These are phyloP conservation scores for Aspergillus sp. DNA, from an alignment of 2,329 filamentous ascomycete species.

Conservation along the genomic window DNA sequence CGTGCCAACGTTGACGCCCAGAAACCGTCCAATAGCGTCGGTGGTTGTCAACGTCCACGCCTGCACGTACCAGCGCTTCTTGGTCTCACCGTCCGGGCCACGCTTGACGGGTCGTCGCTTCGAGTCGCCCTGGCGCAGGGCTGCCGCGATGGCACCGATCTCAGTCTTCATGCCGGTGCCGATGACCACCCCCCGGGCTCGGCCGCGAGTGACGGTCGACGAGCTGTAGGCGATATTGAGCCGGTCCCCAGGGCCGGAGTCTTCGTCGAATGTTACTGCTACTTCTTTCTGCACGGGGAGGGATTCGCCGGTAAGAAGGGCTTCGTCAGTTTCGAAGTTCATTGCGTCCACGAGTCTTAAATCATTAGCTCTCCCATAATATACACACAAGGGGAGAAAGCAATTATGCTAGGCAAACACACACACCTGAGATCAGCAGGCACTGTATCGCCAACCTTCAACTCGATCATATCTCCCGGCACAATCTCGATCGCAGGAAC, in stretches of 20 bases:
- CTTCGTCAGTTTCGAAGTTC: conserved; percentile 68
- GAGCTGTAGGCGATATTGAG: conserved; percentile 56
- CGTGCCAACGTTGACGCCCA: conserved; percentile 61
- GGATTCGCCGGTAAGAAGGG: conserved; percentile 55
- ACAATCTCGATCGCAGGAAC: conserved; percentile 53
- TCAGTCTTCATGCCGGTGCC: conserved; percentile 56
- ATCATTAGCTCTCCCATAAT: conserved; percentile 22
- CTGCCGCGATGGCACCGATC: conserved; percentile 56
- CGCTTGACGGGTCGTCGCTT: conserved; percentile 46
- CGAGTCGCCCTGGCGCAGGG: conserved; percentile 54
- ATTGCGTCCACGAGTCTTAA: conserved; percentile 48
- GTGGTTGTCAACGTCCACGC: conserved; percentile 46
- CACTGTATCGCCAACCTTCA: conserved; percentile 53
- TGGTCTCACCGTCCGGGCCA: conserved; percentile 41
- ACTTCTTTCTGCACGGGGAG: conserved; percentile 51
- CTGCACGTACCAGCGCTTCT: conserved; percentile 47
- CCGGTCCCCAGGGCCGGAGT: conserved; percentile 52
- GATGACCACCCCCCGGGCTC: conserved; percentile 52
- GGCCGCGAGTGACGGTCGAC: conserved; percentile 53
- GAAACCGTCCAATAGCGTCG: conserved; percentile 54
- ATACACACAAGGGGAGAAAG: not conserved
- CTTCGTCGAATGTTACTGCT: conserved; percentile 36
- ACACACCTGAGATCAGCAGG: conserved; percentile 52
- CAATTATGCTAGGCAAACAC: too few species aligned
- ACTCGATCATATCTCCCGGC: conserved; percentile 51